Evolutionary conservation across 352 stramenopile species (phyloP).

Genomic region (Phytophthora macrochlamydospora): DNA sequence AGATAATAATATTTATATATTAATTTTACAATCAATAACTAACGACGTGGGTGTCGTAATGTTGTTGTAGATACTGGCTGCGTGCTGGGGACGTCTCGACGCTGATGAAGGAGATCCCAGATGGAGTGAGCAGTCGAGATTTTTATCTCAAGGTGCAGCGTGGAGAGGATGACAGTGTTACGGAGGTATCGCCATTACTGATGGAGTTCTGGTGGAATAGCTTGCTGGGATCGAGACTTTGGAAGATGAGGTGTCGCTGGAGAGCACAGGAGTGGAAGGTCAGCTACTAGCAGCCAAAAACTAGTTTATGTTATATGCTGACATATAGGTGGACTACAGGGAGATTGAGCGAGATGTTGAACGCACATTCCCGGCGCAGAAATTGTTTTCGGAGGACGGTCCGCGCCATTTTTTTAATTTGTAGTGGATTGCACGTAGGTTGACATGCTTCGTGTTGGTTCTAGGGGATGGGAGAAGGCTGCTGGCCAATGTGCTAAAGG

Average conservation of each 20-base stretch:
- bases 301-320: too few species aligned
- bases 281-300: too few species aligned
- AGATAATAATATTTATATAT: too few species aligned
- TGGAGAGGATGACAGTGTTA: not conserved
- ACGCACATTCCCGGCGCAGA: slow-evolving; percentile 66
- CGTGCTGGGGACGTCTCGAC: slow-evolving; percentile 31
- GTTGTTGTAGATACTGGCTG: slow-evolving; percentile 45
- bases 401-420: not conserved
- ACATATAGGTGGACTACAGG: slow-evolving; percentile 16
- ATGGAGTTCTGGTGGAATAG: slow-evolving; percentile 23
- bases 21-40: too few species aligned
- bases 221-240: slow-evolving; percentile 44
- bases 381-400: slow-evolving; percentile 57
- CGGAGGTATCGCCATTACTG: not conserved
- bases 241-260: slow-evolving; percentile 40
- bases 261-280: slow-evolving; percentile 70
- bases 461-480: slow-evolving; percentile 57
- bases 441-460: slow-evolving; percentile 5
- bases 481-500: slow-evolving; percentile 81
- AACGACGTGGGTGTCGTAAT: not conserved
- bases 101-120: slow-evolving; percentile 26
- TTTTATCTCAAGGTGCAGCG: slow-evolving; percentile 36
- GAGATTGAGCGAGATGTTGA: slow-evolving; percentile 78
- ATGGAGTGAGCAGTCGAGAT: slow-evolving; percentile 7
- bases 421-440: too few species aligned